Percentiles rank a stretch among this genome's conserved stretches.
Evolutionary conservation across 2,329 filamentous ascomycete species (phyloP).

Genomic region (Leptographium radiaticola): DNA sequence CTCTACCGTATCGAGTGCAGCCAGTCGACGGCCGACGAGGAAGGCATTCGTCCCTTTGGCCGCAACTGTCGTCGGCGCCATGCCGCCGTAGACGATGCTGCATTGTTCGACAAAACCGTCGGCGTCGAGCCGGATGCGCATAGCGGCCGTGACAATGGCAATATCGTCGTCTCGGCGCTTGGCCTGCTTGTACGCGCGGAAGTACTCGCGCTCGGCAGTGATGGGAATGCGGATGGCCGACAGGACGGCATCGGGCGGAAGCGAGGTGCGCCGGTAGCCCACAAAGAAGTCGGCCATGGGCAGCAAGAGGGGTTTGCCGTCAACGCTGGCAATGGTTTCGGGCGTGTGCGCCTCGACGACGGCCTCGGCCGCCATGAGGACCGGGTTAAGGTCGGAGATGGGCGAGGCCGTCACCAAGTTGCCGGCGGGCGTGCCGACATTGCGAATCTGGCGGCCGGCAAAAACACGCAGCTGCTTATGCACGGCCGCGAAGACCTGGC

Average conservation of each 20-base stretch:
- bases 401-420: slow-evolving; percentile 91
- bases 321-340: slow-evolving; percentile 30
- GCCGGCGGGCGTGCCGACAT: slow-evolving; percentile 92
- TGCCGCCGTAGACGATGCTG: slow-evolving; percentile 83
- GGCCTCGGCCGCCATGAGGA: slow-evolving; percentile 78
- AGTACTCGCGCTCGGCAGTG: slow-evolving; percentile 66
- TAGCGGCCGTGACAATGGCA: slow-evolving; percentile 83
- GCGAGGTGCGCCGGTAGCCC: slow-evolving; percentile 74
- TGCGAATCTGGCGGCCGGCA: slow-evolving; percentile 87
- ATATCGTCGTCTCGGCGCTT: slow-evolving; percentile 98
- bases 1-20: slow-evolving; percentile 72
- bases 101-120: slow-evolving; percentile 60
- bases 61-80: slow-evolving; percentile 84
- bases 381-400: slow-evolving; percentile 91
- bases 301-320: slow-evolving; percentile 50
- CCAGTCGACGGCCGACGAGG: slow-evolving; percentile 64
- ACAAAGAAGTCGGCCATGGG: slow-evolving; percentile 89
- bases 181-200: slow-evolving; percentile 87
- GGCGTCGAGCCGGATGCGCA: slow-evolving; percentile 56
- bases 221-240: slow-evolving; percentile 76
- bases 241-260: slow-evolving; percentile 72
- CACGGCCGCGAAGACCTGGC: slow-evolving; percentile 80
- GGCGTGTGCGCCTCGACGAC: slow-evolving; percentile 65
- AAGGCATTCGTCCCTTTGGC: slow-evolving; percentile 68
- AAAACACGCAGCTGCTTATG: slow-evolving; percentile 92